A percentile compares a stretch with the other conserved stretches of the same genome.
Conservation (phyloP, 331 rosid species). For the Rosa hybrid region DNA sequence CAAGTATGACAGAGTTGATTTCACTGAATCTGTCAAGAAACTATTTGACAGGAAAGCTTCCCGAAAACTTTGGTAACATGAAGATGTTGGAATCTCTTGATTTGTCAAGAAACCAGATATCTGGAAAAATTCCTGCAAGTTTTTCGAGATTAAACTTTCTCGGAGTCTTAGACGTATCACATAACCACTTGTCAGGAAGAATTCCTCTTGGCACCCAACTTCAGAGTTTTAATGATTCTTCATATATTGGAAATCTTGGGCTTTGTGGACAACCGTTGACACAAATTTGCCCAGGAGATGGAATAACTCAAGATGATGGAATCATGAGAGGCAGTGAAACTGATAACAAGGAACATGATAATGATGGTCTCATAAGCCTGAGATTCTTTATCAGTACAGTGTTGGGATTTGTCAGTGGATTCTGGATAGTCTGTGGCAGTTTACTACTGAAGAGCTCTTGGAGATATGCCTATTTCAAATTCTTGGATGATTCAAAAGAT, state of each 20-base stretch:
- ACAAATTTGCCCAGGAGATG: neutral
- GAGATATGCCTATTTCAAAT: neutral
- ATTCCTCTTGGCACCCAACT: conserved; percentile 16
- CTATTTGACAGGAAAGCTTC: conserved; percentile 1
- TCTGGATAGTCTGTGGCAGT: neutral
- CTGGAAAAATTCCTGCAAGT: neutral
- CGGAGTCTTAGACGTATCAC: neutral
- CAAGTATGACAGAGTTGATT: neutral
- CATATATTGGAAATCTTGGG: neutral
- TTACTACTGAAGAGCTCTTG: neutral
- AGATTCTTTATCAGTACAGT: conserved; percentile 16
- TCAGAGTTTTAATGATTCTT: conserved; percentile 8
- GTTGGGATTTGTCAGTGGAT: neutral
- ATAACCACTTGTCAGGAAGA: conserved; percentile 14
- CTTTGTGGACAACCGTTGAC: conserved; percentile 13
- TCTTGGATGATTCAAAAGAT: neutral
- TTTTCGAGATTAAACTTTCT: neutral
- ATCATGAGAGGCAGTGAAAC: neutral
- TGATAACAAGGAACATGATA: neutral
- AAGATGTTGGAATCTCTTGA: neutral
- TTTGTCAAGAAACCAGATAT: conserved; percentile 23
- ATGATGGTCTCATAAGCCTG: neutral
- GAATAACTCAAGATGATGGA: neutral
- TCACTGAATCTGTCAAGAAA: conserved; percentile 20
- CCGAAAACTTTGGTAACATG: conserved; percentile 6